Evolutionary conservation across 305 asterid species (phyloP).

Genomic region (Withania somnifera): DNA sequence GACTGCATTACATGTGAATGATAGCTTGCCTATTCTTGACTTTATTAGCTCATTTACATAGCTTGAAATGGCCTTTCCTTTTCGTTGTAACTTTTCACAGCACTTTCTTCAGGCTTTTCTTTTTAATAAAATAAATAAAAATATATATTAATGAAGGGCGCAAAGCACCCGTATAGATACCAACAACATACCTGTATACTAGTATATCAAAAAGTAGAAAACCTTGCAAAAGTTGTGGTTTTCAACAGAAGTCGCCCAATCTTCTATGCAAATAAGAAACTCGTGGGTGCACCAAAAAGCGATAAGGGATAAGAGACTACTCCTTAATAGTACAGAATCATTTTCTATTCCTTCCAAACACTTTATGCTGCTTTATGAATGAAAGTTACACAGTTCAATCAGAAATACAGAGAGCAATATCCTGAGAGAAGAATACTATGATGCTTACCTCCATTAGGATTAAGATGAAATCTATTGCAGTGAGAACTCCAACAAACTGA

Average conservation of each 20-base stretch:
- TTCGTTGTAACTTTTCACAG: neutral
- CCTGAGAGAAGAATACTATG: neutral
- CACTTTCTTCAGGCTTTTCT: neutral
- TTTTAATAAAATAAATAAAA: neutral
- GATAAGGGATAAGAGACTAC: neutral
- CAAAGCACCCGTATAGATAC: neutral
- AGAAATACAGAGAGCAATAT: neutral
- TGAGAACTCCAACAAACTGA: constrained; percentile 64
- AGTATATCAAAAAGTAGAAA: neutral
- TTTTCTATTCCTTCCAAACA: neutral
- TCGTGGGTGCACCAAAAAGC: neutral
- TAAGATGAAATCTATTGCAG: constrained; percentile 66
- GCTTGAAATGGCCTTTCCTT: neutral
- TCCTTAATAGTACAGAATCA: neutral
- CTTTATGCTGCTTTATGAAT: neutral
- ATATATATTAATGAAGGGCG: neutral
- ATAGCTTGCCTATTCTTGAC: too few relatives aligned
- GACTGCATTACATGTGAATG: too few relatives aligned
- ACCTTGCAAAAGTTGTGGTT: neutral
- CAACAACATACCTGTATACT: neutral
- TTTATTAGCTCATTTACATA: neutral
- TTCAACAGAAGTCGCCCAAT: neutral
- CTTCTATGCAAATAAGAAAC: neutral
- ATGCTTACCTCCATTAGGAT: constrained; percentile 57
- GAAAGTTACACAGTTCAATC: neutral